Percentiles rank a stretch among this genome's conserved stretches.
Conservation (phyloP, 1,139 yeast genomes). For the Geotrichum aggregatum region DNA sequence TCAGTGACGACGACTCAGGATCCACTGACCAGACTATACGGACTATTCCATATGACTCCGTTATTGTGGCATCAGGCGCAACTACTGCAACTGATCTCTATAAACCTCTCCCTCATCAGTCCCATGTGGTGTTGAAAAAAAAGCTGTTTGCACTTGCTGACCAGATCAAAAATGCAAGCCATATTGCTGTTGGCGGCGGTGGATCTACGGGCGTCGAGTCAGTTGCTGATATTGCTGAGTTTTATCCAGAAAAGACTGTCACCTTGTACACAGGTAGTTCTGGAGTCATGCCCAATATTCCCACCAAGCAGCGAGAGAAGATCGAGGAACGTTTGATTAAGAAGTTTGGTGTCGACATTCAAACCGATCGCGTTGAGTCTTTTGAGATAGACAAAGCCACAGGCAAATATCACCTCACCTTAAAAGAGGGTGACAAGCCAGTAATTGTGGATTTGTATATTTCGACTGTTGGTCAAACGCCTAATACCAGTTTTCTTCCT, state of each 20-base stretch:
- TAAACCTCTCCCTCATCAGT: constrained; percentile 62
- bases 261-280: constrained; percentile 28
- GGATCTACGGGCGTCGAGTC: constrained; percentile 92
- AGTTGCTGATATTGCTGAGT: constrained; percentile 57
- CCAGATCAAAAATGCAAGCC: constrained; percentile 68
- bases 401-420: background rate
- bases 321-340: constrained; percentile 23
- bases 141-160: constrained; percentile 49
- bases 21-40: constrained; percentile 19
- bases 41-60: constrained; percentile 57
- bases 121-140: constrained; percentile 64
- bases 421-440: constrained; percentile 3
- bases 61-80: constrained; percentile 82
- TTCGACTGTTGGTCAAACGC: constrained; percentile 26
- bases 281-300: constrained; percentile 27
- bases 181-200: constrained; percentile 83
- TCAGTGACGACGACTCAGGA: constrained; percentile 38
- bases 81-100: constrained; percentile 63
- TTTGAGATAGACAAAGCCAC: constrained; percentile 5
- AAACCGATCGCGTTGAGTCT: constrained; percentile 21
- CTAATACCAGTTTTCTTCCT: constrained; percentile 31
- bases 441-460: constrained; percentile 26
- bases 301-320: constrained; percentile 13
- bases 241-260: constrained; percentile 27
- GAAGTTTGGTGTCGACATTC: constrained; percentile 27